A percentile compares a stretch with the other conserved stretches of the same genome.
Evolutionary conservation across 2,329 filamentous ascomycete genomes (phyloP).

Genomic region (Fusarium sp.): DNA sequence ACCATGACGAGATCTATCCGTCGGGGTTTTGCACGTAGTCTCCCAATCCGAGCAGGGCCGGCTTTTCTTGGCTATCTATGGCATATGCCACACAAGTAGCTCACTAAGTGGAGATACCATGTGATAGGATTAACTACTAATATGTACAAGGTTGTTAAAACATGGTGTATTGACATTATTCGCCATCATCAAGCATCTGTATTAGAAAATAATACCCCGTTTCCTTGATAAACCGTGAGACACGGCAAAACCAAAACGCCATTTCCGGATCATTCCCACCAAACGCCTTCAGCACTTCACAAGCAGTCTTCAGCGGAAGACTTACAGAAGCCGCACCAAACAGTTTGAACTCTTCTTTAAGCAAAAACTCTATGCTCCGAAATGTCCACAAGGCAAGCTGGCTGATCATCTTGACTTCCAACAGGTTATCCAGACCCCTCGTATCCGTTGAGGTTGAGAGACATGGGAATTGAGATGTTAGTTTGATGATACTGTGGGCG

Average conservation of each 20-base stretch:
- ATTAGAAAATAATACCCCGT: slow-evolving; percentile 8
- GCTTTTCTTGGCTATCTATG: neutral
- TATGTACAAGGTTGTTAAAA: rapidly evolving
- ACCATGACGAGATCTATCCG: neutral
- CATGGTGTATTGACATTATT: neutral
- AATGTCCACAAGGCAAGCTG: slow-evolving; percentile 46
- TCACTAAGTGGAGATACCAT: neutral
- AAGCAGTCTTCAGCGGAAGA: slow-evolving; percentile 46
- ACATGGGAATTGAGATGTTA: neutral
- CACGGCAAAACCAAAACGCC: neutral
- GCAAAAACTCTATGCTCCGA: slow-evolving; percentile 52
- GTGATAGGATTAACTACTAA: neutral
- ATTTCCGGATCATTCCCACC: neutral
- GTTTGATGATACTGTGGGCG: slow-evolving; percentile 40
- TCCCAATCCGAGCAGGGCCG: neutral
- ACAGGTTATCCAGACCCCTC: neutral
- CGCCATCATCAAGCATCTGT: neutral
- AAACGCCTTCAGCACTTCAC: slow-evolving; percentile 1
- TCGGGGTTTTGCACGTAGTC: neutral
- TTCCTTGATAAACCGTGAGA: neutral
- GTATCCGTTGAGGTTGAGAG: neutral
- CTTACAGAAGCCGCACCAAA: slow-evolving; percentile 52
- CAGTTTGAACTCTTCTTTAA: slow-evolving; percentile 54
- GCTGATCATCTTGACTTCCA: neutral
- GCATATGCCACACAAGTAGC: neutral